phyloP scores from a whole-genome alignment of 2,329 filamentous ascomycete genomes.

The Neonectria ditissima region DNA sequence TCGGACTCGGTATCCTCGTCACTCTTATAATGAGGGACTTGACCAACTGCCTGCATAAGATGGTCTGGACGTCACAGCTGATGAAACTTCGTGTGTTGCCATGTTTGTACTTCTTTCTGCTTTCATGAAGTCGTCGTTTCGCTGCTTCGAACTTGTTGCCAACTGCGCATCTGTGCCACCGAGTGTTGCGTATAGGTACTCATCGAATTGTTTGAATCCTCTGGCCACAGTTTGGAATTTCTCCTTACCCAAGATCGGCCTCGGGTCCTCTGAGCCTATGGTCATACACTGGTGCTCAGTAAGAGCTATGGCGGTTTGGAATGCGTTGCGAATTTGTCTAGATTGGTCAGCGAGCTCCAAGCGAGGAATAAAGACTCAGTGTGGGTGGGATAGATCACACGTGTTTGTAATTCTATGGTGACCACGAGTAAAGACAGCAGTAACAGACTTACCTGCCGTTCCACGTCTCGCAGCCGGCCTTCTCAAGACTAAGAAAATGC shows the following conservation, averaged over 20 bases:
- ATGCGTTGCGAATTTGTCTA: constrained; percentile 43
- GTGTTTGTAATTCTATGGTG: too few relatives aligned
- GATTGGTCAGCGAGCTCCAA: background rate
- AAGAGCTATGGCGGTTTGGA: constrained; percentile 40
- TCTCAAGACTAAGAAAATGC: constrained; percentile 10
- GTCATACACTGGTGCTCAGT: constrained; percentile 23
- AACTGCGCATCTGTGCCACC: constrained; percentile 2
- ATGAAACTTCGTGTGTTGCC: background rate
- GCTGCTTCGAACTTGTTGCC: constrained; percentile 6
- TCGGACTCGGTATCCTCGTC: constrained; percentile 10
- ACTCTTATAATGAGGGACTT: background rate
- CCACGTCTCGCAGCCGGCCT: constrained; percentile 25
- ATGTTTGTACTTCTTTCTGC: too few relatives aligned
- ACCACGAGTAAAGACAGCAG: too few relatives aligned
- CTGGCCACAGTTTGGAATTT: constrained; percentile 27
- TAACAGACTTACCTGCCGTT: constrained; percentile 30
- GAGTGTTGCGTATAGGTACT: constrained; percentile 18
- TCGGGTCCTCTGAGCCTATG: background rate
- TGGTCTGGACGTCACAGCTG: background rate
- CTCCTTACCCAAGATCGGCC: constrained; percentile 11
- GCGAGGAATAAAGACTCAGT: too few relatives aligned
- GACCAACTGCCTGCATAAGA: background rate
- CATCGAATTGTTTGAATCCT: constrained; percentile 20
- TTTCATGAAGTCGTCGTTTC: constrained; percentile 3
- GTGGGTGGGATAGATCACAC: too few relatives aligned